Evolutionary conservation across 768 basidiomycete genomes (phyloP).

Genomic region (Podaxis sp.): DNA sequence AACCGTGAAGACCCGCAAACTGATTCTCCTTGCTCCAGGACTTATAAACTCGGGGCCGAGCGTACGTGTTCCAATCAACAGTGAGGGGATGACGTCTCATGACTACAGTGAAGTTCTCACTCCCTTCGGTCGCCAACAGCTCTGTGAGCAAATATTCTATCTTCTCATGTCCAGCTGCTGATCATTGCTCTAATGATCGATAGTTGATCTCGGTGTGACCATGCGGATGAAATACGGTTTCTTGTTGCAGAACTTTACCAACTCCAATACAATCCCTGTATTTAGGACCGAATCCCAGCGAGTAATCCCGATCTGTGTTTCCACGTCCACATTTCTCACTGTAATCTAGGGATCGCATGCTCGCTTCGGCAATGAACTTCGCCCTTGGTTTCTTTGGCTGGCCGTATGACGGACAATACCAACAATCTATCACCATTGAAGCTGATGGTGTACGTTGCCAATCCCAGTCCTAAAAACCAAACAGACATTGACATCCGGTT

Average conservation of each 20-base stretch:
- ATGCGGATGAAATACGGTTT: conserved; percentile 78
- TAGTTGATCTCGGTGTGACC: conserved; percentile 66
- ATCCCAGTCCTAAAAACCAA: neutral
- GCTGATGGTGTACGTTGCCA: conserved; percentile 40
- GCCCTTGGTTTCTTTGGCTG: conserved; percentile 76
- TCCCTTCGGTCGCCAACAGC: conserved; percentile 86
- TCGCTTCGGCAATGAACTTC: conserved; percentile 59
- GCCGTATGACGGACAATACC: conserved; percentile 67
- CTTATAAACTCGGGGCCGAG: conserved; percentile 88
- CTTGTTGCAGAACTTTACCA: conserved; percentile 63
- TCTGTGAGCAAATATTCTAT: conserved; percentile 46
- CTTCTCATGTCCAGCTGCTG: neutral
- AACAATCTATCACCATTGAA: conserved; percentile 76
- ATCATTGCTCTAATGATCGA: neutral
- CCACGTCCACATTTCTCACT: neutral
- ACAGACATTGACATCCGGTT: conserved; percentile 11
- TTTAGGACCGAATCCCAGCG: conserved; percentile 78
- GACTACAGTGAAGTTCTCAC: conserved; percentile 54
- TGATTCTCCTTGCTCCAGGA: conserved; percentile 40
- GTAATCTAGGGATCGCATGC: conserved; percentile 61
- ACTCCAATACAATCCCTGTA: conserved; percentile 60
- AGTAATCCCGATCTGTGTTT: neutral
- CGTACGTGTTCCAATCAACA: conserved; percentile 29
- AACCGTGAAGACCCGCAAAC: neutral
- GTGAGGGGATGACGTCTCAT: neutral